Conservation (phyloP, 768 basidiomycete species). For the Lentinus brumalis region DNA sequence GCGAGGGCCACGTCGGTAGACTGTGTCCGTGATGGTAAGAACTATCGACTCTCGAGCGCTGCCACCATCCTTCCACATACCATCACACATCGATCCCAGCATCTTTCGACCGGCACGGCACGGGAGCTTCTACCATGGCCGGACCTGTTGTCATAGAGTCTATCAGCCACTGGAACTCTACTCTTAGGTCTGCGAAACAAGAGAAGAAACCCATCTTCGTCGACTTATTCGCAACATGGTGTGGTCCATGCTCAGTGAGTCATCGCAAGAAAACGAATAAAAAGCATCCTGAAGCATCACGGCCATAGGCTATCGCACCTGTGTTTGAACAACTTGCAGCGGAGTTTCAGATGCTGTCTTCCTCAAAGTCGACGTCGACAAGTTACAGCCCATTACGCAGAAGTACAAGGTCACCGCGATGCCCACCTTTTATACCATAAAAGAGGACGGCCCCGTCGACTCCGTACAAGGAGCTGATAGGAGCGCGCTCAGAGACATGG, state of each 20-base stretch:
- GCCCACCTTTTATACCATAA: not conserved
- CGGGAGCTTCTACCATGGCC: not conserved
- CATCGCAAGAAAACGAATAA: not conserved
- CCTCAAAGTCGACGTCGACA: not conserved
- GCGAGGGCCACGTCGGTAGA: too few species aligned
- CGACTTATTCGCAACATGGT: slow-evolving; percentile 4
- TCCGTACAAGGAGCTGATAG: not conserved
- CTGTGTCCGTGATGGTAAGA: too few species aligned
- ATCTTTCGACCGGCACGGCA: too few species aligned
- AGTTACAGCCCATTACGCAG: not conserved
- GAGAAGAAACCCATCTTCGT: not conserved
- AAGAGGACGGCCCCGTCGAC: not conserved
- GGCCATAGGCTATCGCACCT: not conserved
- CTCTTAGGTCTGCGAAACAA: not conserved
- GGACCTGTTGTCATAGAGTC: not conserved
- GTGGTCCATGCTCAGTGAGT: not conserved
- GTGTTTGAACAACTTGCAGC: not conserved
- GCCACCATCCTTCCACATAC: too few species aligned
- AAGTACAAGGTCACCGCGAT: slow-evolving; percentile 1
- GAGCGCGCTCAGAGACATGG: not conserved
- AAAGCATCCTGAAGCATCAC: not conserved
- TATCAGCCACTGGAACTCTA: slow-evolving; percentile 1
- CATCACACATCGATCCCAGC: too few species aligned
- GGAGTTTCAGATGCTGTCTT: not conserved
- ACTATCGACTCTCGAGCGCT: too few species aligned